phyloP scores from a whole-genome alignment of 2,329 filamentous ascomycete genomes.

The Pyrenophora teres region DNA sequence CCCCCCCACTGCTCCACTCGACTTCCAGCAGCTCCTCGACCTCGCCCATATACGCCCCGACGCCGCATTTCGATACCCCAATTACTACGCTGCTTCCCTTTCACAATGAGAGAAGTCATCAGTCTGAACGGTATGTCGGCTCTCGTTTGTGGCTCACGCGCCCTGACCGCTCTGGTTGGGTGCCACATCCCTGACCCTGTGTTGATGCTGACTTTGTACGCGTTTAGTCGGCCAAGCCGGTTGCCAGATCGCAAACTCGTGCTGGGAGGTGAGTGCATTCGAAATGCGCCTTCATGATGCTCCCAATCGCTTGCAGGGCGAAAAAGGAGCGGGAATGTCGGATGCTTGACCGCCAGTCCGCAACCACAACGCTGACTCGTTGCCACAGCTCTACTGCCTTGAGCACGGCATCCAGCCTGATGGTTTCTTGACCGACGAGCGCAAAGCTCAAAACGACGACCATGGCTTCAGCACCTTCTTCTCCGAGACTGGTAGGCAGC shows the following conservation, averaged over 20 bases:
- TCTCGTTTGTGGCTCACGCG: conserved; percentile 37
- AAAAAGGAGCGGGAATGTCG: conserved; percentile 39
- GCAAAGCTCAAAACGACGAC: conserved; percentile 89
- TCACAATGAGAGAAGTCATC: conserved; percentile 98
- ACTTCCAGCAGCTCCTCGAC: conserved; percentile 27
- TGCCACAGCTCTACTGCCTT: conserved; percentile 90
- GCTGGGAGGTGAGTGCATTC: conserved; percentile 92
- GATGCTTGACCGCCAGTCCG: conserved; percentile 34
- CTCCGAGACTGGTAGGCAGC: conserved; percentile 87
- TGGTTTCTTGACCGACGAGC: conserved; percentile 97
- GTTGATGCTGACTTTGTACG: conserved; percentile 59
- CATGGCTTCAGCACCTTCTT: conserved; percentile 99
- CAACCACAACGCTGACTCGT: conserved; percentile 34
- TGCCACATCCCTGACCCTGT: conserved; percentile 28
- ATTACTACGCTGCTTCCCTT: conserved; percentile 29
- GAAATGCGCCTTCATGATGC: background rate
- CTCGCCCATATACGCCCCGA: conserved; percentile 23
- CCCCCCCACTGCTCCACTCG: conserved; percentile 24
- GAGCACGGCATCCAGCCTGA: conserved; percentile 99
- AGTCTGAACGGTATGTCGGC: conserved; percentile 87
- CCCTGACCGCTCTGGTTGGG: conserved; percentile 50
- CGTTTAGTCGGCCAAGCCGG: conserved; percentile 95
- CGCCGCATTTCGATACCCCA: conserved; percentile 42
- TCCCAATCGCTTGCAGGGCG: conserved; percentile 13
- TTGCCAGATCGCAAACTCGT: conserved; percentile 99